Evolutionary conservation across 805 yeast genomes (phyloP).

Genomic region (Metschnikowia shivogae): DNA sequence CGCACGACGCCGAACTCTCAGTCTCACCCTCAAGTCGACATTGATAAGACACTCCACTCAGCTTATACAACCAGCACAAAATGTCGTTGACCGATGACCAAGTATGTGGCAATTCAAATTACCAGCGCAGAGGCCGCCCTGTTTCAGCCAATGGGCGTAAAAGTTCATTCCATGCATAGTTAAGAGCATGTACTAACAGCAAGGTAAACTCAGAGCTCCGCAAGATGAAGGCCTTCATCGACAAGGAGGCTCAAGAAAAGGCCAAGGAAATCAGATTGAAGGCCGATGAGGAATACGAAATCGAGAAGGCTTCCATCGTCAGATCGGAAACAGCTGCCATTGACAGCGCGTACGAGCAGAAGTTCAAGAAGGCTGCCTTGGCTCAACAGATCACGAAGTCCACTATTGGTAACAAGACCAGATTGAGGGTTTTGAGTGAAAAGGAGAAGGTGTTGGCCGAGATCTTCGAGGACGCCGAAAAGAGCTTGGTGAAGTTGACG

Average conservation of each 20-base stretch:
- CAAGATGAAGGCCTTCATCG: conserved; percentile 98
- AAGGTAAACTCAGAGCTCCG: conserved; percentile 92
- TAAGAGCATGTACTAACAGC: conserved; percentile 1
- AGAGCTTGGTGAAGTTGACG: conserved; percentile 55
- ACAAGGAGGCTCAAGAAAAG: conserved; percentile 98
- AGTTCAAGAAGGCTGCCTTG: conserved; percentile 84
- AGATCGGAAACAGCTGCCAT: conserved; percentile 88
- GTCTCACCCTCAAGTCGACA: conserved; percentile 24
- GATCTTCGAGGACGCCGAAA: conserved; percentile 67
- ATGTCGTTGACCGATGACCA: conserved; percentile 32
- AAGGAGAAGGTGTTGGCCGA: conserved; percentile 72
- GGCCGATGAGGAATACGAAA: conserved; percentile 98
- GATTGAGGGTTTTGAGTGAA: conserved; percentile 83
- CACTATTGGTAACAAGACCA: conserved; percentile 90
- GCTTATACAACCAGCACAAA: conserved; percentile 11
- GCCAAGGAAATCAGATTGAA: conserved; percentile 93
- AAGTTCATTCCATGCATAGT: too few species aligned
- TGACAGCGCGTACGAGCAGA: conserved; percentile 73
- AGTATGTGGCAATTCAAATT: conserved; percentile 17
- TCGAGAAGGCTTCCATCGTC: conserved; percentile 92
- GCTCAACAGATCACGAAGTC: conserved; percentile 95
- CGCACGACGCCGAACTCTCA: conserved; percentile 16
- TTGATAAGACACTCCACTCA: conserved; percentile 8
- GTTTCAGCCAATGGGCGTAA: too few species aligned
- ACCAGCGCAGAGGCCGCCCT: too few species aligned